Evolutionary conservation across 495 filamentous ascomycete genomes (phyloP), one percentile per base, ranked within the genome.

Genomic region (Choiromyces venosus): DNA sequence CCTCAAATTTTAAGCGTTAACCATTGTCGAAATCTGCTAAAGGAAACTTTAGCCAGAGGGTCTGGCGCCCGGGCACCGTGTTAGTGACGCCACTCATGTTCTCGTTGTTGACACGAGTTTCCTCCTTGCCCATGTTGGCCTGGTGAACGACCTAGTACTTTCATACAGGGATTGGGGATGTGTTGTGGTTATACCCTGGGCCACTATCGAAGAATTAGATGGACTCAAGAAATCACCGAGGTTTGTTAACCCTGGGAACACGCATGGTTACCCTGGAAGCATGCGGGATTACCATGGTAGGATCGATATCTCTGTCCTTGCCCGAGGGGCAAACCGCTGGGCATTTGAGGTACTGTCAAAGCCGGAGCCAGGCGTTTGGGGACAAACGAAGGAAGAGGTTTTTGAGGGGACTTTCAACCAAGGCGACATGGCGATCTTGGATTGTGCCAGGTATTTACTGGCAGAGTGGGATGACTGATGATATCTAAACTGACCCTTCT

Each of bases 71-170:
- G 74, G 64, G 10, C 67, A 69, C 9, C 70, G 73, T 12, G 74
- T 81, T 40, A 36, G 25, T 12, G 44, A 71, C 21, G 70, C 76
- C 29, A 76, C 78, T 19, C 81, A 71, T n/a, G 71, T 81, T 18
- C 44, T 81, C 65, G 76, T 81, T 3, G 69, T 81, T 10, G 79
- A 81, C 65, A 81, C 79, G 12, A 81, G 68, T 67, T 81, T 81
- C 37, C 76, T 81, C 64, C 65, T 81, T 33, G 74, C 79, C 16
- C 79, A 81, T 35, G 73, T 81, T 38, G 71, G 69, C 29, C 35
- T 81, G 21, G 79, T 81, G 16, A 68, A 79, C 12, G 71, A 73
- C 18, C 76, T 81, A 25, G 73, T 74, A 46, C 38, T 64, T 21
- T 73, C 73, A n/a, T 72, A 81, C 61, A 37, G 38, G 29, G 69